Evolutionary conservation across 2,329 filamentous ascomycete genomes (phyloP), one percentile per base, ranked within the genome.

Genomic region (Chaetomium sp.): DNA sequence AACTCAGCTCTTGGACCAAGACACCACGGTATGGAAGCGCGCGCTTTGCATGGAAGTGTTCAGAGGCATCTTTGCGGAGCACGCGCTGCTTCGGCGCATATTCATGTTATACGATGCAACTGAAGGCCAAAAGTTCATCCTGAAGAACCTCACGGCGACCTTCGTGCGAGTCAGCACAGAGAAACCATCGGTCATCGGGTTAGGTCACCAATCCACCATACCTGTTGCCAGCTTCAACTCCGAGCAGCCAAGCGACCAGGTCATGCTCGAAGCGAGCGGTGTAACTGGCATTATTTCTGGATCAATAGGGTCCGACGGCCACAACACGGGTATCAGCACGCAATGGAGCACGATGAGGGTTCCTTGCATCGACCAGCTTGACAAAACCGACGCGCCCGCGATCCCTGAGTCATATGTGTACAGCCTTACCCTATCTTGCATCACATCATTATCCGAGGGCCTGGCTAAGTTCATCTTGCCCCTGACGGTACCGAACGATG

Each of bases 351-450:
- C 86, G 10, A 81, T 96, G 59, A 83, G 90, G 49, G 87, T 91
- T 9, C 87, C 91, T 5, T 96, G 90, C 66, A 89, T 97, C 59
- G 94, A 99, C 64, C 89, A 96, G 61, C 81, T 97, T 19, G 94
- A 99, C 72, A 99, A 97, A 70, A 82, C 84, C 0, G 91, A 96
- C 48, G 81, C 92, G 0, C 91, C 92, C 4, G 65, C 76, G 0
- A 81, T 95, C 27, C 94, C 94, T 0, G 92, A 96, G 59, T 96
- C 94, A 0, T 99, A 99, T 66, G 80, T 96, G 6, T 97, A 96
- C 71, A 90, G 88, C 59, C 76, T 99, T 48, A 88, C 92, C 1
- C 74, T 99, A 43, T 87, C 89, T 2, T 97, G 92, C 66, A 87
- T 99, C 57, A 92, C 88, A 45, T 90, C 86, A 1, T 81, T 99